Evolutionary conservation across 768 basidiomycete species (phyloP).

Genomic region (Amylocystis lapponica): DNA sequence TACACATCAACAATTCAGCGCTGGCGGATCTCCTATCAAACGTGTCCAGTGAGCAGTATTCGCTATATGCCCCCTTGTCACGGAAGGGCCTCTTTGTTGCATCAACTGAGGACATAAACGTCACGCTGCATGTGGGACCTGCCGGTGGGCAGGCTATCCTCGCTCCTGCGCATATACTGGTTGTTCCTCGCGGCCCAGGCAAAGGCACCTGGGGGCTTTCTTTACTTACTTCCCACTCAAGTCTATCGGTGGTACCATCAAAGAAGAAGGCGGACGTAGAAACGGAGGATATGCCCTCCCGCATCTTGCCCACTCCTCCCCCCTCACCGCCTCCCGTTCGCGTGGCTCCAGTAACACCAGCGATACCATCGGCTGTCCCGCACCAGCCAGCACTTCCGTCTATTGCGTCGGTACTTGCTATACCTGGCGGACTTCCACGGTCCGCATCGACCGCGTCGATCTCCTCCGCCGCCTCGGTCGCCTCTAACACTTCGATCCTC

Average conservation of each 20-base stretch:
- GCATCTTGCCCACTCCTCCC: slow-evolving; percentile 5
- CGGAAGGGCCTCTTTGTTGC: background rate
- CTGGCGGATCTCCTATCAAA: too few species aligned
- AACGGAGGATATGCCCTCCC: background rate
- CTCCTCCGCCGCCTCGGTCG: background rate
- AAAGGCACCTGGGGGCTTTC: background rate
- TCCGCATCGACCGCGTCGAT: too few species aligned
- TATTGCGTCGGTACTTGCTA: background rate
- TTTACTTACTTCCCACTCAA: background rate
- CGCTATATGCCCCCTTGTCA: background rate
- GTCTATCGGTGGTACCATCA: background rate
- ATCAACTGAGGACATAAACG: background rate
- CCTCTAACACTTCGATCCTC: background rate
- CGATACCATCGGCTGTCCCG: background rate
- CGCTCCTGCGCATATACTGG: background rate
- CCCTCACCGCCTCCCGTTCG: slow-evolving; percentile 4
- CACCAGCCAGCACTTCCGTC: background rate
- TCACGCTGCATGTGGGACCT: slow-evolving; percentile 6
- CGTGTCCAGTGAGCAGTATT: too few species aligned
- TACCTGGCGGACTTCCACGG: too few species aligned
- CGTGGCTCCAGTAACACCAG: background rate
- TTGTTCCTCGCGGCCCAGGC: background rate
- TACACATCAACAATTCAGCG: too few species aligned
- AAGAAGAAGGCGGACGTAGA: too few species aligned
- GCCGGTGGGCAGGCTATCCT: slow-evolving; percentile 2